Conservation (phyloP, 208 protist genomes). For the Leishmania braziliensis region DNA sequence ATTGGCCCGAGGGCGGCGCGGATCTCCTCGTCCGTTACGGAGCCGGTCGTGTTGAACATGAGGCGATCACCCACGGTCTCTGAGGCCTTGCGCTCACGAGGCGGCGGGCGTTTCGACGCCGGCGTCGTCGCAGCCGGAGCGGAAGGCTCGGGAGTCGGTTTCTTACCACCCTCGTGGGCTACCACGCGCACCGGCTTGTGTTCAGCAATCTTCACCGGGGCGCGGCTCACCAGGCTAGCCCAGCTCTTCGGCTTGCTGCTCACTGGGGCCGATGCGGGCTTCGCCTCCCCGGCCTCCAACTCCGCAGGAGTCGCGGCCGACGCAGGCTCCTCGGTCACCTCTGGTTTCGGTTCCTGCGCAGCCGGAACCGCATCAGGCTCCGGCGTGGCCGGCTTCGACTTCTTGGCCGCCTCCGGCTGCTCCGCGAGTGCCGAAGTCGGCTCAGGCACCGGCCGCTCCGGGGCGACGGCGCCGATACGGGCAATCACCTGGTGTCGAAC, state of each 20-base stretch:
- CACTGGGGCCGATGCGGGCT: constrained; percentile 14
- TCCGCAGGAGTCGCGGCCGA: constrained; percentile 19
- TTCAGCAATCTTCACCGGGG: constrained; percentile 32
- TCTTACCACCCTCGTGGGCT: constrained; percentile 29
- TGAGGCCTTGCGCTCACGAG: constrained; percentile 40
- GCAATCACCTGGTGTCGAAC: constrained; percentile 82
- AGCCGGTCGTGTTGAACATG: constrained; percentile 80
- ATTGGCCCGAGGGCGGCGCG: constrained; percentile 60
- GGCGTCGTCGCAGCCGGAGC: constrained; percentile 18
- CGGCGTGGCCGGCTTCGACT: constrained; percentile 28
- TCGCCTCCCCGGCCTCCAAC: constrained; percentile 15
- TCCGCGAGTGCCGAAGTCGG: constrained; percentile 31
- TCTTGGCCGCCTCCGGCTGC: constrained; percentile 25
- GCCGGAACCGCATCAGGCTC: constrained; percentile 25
- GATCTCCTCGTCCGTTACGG: constrained; percentile 85
- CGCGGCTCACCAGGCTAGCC: constrained; percentile 55
- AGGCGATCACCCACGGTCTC: constrained; percentile 73
- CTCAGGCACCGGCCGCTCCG: constrained; percentile 37
- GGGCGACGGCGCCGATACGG: constrained; percentile 56
- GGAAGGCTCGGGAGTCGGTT: constrained; percentile 30
- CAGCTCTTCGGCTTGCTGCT: constrained; percentile 65
- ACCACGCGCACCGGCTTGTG: constrained; percentile 56
- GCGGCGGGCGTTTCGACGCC: constrained; percentile 30
- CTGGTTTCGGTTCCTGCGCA: constrained; percentile 20
- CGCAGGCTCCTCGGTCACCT: constrained; percentile 24